Evolutionary conservation across 495 filamentous ascomycete genomes (phyloP), one percentile per base, ranked within the genome.

Genomic region (Aspergillus steynii): DNA sequence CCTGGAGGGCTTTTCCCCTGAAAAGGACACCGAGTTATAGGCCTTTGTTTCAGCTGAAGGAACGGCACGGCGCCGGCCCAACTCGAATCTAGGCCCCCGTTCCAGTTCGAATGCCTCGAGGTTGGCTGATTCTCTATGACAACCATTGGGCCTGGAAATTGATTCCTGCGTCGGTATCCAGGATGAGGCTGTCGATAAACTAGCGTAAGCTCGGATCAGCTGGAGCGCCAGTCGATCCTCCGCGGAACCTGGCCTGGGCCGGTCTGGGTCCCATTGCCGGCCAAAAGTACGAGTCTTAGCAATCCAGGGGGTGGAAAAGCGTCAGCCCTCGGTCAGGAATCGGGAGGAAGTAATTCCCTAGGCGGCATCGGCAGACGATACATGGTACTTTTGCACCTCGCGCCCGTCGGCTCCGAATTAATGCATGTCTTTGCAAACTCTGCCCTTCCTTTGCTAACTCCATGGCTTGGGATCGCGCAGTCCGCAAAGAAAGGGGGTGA

Each of bases 161-260:
- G 12, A 9, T 55, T 55, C 29, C 25, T 55, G 53, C 32, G 28
- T 27, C 42, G 14, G 53, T 53, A 42, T 42, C 37, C 48, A 49
- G 47, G 49, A 29, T 53, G 49, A 53, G 28, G 50, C 58, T 42
- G 60, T 55, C 50, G 54, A 62, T 53, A 53, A 62, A 47, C 60
- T 57, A 62, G 55, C 51, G 55, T 56, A 58, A 53, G 55, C 60
- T 61, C 49, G 46, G 49, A 62, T 56, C 34, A 32, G 49, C 52
- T 42, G 20, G 50, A 62, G 26, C 31, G 50, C 54, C 46, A 55
- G 55, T 45, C 54, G 60, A 62, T 62, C 60, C 50, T 46, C 50
- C 47, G 59, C 37, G 37, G 37, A 42, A 42, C 12, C 37, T 42
- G 37, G 37, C 45, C 34, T 32, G 28, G 37, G 29, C 27, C 8